phyloP scores from a whole-genome alignment of 2,329 filamentous ascomycete genomes.

The Pochonia chlamydosporia region DNA sequence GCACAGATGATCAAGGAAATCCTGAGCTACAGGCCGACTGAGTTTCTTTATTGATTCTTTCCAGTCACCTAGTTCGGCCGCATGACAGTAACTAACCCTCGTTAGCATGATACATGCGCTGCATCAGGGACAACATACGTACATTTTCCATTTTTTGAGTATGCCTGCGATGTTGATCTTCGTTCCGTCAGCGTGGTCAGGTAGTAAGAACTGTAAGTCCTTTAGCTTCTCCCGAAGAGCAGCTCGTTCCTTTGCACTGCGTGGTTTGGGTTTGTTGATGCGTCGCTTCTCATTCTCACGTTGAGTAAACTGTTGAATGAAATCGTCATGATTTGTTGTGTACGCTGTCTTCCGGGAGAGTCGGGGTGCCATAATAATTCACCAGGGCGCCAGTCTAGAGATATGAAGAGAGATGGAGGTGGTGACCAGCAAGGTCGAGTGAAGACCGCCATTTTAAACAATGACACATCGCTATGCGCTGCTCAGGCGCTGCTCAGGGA shows the following conservation, averaged over 20 bases:
- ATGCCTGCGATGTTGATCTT: no score
- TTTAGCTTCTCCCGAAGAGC: not conserved
- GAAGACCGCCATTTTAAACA: conserved; percentile 1
- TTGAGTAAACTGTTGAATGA: not conserved
- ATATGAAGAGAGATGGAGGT: not conserved
- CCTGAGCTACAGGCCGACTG: not conserved
- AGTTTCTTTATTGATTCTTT: not conserved
- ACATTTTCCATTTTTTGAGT: no score
- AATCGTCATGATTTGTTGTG: not conserved
- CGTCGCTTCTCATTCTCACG: not conserved
- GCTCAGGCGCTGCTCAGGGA: not conserved
- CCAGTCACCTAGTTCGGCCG: not conserved
- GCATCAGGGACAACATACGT: no score
- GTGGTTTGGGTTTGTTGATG: not conserved
- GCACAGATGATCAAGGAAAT: no score
- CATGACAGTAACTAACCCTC: not conserved
- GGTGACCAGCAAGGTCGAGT: not conserved
- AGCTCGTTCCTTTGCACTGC: no score
- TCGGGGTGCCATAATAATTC: not conserved
- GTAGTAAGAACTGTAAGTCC: not conserved
- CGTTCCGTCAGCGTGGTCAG: no score
- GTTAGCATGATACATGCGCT: not conserved
- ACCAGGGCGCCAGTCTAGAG: not conserved
- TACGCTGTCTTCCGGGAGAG: not conserved
- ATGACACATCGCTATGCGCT: not conserved